Percentiles rank a stretch among this genome's conserved stretches.
These are phyloP conservation scores for Hygrocybe punicea DNA, from an alignment of 768 basidiomycete genomes.

Conservation along the genomic window DNA sequence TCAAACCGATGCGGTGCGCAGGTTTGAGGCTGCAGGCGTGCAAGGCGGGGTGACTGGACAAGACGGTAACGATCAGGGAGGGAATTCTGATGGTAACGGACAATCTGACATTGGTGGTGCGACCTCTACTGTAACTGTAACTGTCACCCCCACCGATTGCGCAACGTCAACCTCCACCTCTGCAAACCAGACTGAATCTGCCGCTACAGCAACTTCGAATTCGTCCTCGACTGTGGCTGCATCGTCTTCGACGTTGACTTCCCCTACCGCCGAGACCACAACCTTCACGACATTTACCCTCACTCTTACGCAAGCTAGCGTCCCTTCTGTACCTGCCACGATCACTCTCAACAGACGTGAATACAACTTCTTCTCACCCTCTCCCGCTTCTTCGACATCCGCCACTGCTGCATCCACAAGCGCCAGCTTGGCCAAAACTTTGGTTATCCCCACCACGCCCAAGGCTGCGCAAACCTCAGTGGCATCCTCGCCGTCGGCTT, in stretches of 20 bases:
- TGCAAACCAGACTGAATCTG: not conserved
- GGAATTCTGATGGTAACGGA: not conserved
- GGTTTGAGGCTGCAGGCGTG: slow-evolving; percentile 44
- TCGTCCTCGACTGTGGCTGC: not conserved
- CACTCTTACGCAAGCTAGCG: not conserved
- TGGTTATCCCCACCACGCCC: slow-evolving; percentile 7
- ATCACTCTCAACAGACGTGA: slow-evolving; percentile 3
- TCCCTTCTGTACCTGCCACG: not conserved
- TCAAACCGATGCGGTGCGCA: slow-evolving; percentile 35
- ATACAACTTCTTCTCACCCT: slow-evolving; percentile 5
- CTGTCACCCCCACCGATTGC: not conserved
- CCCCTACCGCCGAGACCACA: not conserved
- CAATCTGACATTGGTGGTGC: not conserved
- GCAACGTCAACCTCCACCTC: not conserved
- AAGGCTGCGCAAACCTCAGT: not conserved
- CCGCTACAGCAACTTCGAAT: not conserved
- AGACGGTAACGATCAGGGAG: slow-evolving; percentile 12
- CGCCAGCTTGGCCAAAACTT: slow-evolving; percentile 1
- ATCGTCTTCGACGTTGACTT: not conserved
- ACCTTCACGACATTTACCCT: slow-evolving; percentile 7
- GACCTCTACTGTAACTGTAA: not conserved
- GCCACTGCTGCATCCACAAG: slow-evolving; percentile 3
- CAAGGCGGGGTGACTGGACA: slow-evolving; percentile 41
- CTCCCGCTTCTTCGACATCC: slow-evolving; percentile 7
- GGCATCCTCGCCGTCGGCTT: not conserved